A percentile compares a stretch with the other conserved stretches of the same genome.
Evolutionary conservation across 2,329 filamentous ascomycete species (phyloP).

Genomic region (Colletotrichum lini): DNA sequence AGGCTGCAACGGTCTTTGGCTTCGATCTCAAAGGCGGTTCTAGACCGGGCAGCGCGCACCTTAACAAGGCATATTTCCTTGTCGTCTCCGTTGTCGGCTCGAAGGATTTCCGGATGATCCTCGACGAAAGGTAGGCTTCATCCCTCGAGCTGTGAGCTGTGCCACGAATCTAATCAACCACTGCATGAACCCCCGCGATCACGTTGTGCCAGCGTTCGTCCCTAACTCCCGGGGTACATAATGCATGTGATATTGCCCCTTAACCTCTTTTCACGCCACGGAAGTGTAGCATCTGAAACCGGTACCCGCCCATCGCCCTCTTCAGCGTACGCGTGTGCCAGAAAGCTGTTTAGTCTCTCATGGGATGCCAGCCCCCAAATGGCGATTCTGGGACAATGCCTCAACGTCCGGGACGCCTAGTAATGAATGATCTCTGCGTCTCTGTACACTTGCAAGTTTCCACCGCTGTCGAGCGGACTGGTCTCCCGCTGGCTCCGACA

Average conservation of each 20-base stretch:
- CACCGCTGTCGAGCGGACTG: constrained; percentile 6
- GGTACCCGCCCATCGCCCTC: neutral
- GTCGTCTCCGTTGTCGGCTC: neutral
- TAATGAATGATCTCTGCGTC: neutral
- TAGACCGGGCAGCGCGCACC: neutral
- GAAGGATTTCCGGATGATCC: neutral
- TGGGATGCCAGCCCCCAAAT: neutral
- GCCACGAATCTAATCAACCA: neutral
- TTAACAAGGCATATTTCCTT: neutral
- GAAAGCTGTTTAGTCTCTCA: no score
- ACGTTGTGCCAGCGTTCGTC: neutral
- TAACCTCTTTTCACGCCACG: neutral
- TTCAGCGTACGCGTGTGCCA: neutral
- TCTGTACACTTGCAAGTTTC: constrained; percentile 10
- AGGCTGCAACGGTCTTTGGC: no score
- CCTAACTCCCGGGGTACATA: neutral
- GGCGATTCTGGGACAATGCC: neutral
- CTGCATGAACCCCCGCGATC: neutral
- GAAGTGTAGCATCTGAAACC: neutral
- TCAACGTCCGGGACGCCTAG: constrained; percentile 4
- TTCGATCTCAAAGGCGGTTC: neutral
- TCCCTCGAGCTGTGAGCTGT: neutral
- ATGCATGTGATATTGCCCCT: neutral
- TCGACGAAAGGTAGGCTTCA: neutral
- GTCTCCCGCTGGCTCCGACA: constrained; percentile 20